Conservation (phyloP, 2,329 filamentous ascomycete genomes). For the Fusarium austroafricanum region DNA sequence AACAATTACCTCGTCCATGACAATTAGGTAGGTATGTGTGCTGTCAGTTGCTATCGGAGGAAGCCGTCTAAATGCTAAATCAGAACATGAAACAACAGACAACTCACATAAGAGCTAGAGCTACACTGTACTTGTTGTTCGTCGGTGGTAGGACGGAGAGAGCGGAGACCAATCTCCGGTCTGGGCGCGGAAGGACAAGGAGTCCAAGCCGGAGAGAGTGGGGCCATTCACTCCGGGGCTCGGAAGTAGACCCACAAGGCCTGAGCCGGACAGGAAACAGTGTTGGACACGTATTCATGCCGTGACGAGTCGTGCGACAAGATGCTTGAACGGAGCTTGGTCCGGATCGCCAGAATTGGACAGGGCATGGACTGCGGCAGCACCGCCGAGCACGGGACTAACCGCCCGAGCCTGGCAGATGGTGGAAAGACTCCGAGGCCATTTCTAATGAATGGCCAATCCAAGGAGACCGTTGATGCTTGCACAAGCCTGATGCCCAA, state of each 20-base stretch:
- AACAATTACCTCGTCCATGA: not conserved
- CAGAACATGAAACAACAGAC: not conserved
- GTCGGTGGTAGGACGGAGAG: constrained; percentile 18
- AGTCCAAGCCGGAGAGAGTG: constrained; percentile 33
- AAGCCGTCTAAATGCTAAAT: not conserved
- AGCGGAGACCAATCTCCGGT: constrained; percentile 25
- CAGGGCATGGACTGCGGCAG: constrained; percentile 17
- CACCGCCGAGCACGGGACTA: constrained; percentile 23
- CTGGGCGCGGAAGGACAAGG: constrained; percentile 15
- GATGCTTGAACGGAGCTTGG: constrained; percentile 21
- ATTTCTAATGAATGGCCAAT: not conserved
- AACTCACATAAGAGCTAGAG: not conserved
- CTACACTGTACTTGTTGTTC: constrained; percentile 2
- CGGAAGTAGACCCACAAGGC: constrained; percentile 19
- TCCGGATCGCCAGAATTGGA: constrained; percentile 22
- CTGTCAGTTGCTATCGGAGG: not conserved
- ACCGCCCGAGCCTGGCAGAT: constrained; percentile 5
- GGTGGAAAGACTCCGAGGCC: not conserved
- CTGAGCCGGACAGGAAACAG: constrained; percentile 18
- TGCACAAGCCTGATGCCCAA: constrained; percentile 15
- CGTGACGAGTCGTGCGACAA: constrained; percentile 23
- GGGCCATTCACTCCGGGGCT: constrained; percentile 29
- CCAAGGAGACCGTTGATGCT: constrained; percentile 24
- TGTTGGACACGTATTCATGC: constrained; percentile 32
- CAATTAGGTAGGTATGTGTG: not conserved